These are phyloP conservation scores for Fonsecaea monophora DNA, from an alignment of 2,329 filamentous ascomycete genomes.

Conservation along the genomic window DNA sequence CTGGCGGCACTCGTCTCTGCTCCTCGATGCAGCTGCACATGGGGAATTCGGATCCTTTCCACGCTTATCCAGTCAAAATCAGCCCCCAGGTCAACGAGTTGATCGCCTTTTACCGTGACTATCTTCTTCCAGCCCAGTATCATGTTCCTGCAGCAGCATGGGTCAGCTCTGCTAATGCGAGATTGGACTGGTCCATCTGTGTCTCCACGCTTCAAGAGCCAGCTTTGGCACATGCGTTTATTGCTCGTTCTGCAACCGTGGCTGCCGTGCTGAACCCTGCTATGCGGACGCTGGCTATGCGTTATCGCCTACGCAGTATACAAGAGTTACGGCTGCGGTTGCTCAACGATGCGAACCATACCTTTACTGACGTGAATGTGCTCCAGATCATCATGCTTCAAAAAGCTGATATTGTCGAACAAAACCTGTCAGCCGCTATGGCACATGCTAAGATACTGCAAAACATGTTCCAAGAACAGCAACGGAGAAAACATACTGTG, in stretches of 20 bases:
- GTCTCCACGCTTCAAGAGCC: constrained; percentile 6
- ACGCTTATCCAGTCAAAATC: constrained; percentile 11
- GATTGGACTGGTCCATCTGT: constrained; percentile 10
- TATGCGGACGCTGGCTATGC: constrained; percentile 2
- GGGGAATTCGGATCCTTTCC: constrained; percentile 13
- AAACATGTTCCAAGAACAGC: constrained; percentile 6
- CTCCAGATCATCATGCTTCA: constrained; percentile 8
- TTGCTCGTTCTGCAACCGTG: background rate
- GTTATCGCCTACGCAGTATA: constrained; percentile 10
- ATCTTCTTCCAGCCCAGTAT: constrained; percentile 8
- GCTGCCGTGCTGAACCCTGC: background rate
- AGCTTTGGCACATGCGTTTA: background rate
- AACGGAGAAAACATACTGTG: background rate
- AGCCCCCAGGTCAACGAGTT: constrained; percentile 4
- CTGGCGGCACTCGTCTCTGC: background rate
- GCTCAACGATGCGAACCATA: background rate
- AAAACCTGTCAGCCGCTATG: background rate
- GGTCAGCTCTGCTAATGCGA: constrained; percentile 9
- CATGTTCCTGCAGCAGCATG: background rate
- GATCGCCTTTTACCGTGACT: constrained; percentile 11
- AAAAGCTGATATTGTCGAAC: constrained; percentile 1
- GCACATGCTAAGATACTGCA: background rate
- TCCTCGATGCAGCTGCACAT: background rate
- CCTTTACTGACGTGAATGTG: background rate
- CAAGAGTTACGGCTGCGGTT: constrained; percentile 3